Conservation (phyloP, 345 rosid species). For the Eutrema heterophyllum region DNA sequence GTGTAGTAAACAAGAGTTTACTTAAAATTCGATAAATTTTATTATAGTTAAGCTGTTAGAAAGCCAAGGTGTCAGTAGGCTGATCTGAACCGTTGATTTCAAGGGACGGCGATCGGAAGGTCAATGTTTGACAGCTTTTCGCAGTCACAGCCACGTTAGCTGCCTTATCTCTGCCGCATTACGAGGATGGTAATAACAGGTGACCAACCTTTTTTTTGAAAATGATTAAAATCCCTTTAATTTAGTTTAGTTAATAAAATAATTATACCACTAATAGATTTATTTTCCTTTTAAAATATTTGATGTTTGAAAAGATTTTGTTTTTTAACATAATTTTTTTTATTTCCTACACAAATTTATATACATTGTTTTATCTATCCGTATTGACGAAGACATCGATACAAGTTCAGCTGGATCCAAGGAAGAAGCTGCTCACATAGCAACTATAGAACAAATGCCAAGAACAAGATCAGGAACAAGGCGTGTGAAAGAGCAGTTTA, state of each 20-base stretch:
- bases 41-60: background rate
- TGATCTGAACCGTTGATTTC: conserved; percentile 4
- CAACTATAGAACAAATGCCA: no score
- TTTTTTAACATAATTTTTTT: no score
- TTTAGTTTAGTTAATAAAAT: background rate
- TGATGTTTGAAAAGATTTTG: no score
- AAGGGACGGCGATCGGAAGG: conserved; percentile 2
- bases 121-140: conserved; percentile 20
- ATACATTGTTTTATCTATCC: no score
- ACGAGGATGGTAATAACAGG: background rate
- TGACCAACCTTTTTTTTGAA: background rate
- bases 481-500: no score
- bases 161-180: conserved; percentile 10
- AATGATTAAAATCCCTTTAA: background rate
- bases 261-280: background rate
- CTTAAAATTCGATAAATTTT: background rate
- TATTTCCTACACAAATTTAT: no score
- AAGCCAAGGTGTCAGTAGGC: conserved; percentile 17
- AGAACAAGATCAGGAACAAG: no score
- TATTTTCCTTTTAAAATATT: no score
- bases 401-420: no score
- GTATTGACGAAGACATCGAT: no score
- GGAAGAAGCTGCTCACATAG: no score
- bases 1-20: background rate
- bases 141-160: conserved; percentile 27